Evolutionary conservation across 192 early-diverging fungal genomes (phyloP), one percentile per base, ranked within the genome.

Genomic region (Spizellomyces punctatus): DNA sequence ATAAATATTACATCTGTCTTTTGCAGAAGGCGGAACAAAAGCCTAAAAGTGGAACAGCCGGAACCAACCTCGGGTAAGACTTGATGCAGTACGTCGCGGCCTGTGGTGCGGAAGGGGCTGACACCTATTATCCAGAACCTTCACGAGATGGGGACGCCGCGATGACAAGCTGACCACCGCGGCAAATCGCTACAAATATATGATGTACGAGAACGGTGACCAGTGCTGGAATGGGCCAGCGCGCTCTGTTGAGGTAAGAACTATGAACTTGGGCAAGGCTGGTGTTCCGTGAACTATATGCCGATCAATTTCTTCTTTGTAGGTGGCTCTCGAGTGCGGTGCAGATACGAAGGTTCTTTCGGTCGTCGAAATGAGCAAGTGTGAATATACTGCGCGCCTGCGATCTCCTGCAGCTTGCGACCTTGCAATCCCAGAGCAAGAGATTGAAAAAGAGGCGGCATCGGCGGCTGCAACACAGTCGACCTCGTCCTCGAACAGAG

Each of bases 221-320:
- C 83, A 86, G 46, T 99, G 97, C 82, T 99, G 97, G 97, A 95
- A 97, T 69, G 97, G 96, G 0, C 97, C 96, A 4, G 82, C 89
- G 12, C 86, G 97, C 44, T 93, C 92, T 7, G 79, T 91, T 5
- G 86, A 86, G 55, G 85, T 90, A 10, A 22, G 57, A n/a, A 65
- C 42, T n/a, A 22, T 16, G 7, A 22, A 6, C 54, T 19, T 5
- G 5, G 22, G 54, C 54, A 22, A 19, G 22, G 7, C 54, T 36
- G 27, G 27, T 36, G 27, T 36, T 36, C 27, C 27, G 27, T 36
- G 27, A 36, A 36, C 27, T 36, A 36, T 36, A 2, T 36, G 27
- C 27, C 17, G 0, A 54, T 4, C 50, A 0, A 12, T 54, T n/a
- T n/a, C 17, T 19, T 54, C 17, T 54, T 12, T 54, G 50, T 54